These are phyloP conservation scores for Musa itinerans DNA, from an alignment of 176 grass and related monocot genomes.

Conservation along the genomic window DNA sequence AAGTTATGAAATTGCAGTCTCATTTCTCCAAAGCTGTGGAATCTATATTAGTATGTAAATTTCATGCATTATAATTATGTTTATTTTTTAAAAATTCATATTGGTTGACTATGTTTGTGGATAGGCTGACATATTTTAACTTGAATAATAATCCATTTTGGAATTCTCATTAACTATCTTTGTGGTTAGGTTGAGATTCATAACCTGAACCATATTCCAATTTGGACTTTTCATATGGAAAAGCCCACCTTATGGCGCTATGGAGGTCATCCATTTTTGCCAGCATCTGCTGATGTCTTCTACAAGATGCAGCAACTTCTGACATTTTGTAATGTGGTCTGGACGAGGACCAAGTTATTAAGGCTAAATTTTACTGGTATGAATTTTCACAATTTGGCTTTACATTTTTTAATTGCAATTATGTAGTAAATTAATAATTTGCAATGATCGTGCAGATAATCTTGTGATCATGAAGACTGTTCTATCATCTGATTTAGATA, in stretches of 20 bases:
- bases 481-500: conserved; percentile 57
- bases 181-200: conserved; percentile 41
- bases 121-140: too few relatives aligned
- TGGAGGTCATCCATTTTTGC: conserved; percentile 75
- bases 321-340: conserved; percentile 44
- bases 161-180: neutral
- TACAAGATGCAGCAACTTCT: conserved; percentile 54
- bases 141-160: neutral
- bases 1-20: conserved; percentile 49
- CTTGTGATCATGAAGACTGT: conserved; percentile 30
- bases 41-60: conserved; percentile 48
- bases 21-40: conserved; percentile 36
- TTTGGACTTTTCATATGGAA: conserved; percentile 40
- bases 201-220: conserved; percentile 43
- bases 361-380: conserved; percentile 52
- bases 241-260: conserved; percentile 63
- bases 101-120: too few relatives aligned
- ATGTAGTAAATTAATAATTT: conserved; percentile 21
- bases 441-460: conserved; percentile 41
- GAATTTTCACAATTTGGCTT: conserved; percentile 15
- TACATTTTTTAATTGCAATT: neutral
- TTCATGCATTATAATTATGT: conserved; percentile 2
- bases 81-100: conserved; percentile 7
- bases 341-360: conserved; percentile 42
- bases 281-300: conserved; percentile 49